A percentile compares a stretch with the other conserved stretches of the same genome.
Conservation (phyloP, 257 asterid genomes). For the Solanum peruvianum region DNA sequence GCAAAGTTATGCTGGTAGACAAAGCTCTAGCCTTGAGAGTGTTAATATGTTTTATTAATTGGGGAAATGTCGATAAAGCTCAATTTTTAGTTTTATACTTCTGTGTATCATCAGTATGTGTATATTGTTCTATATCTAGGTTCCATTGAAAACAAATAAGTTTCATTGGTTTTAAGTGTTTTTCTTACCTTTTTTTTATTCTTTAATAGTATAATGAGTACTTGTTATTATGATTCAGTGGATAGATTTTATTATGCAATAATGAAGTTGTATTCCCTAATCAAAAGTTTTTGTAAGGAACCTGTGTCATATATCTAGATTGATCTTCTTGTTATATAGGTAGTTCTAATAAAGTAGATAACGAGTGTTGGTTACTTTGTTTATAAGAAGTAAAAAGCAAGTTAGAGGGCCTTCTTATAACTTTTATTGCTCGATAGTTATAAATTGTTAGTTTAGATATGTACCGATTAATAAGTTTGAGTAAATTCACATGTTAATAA, state of each 20-base stretch:
- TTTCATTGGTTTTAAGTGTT: background rate
- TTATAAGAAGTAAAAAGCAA: background rate
- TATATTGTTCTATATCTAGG: background rate
- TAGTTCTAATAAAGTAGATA: background rate
- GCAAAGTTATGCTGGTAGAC: background rate
- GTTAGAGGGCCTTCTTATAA: background rate
- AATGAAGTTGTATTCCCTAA: background rate
- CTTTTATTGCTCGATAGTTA: background rate
- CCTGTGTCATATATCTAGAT: background rate
- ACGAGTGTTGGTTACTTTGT: background rate
- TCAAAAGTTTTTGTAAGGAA: background rate
- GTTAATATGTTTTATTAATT: background rate
- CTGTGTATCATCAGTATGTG: background rate
- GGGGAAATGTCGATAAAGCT: background rate
- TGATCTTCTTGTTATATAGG: background rate
- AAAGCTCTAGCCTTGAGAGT: background rate
- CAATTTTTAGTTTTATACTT: background rate
- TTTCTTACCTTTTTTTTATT: background rate
- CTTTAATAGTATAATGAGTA: background rate
- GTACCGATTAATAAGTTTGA: background rate
- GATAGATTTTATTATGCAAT: background rate
- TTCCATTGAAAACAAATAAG: background rate
- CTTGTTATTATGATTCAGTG: background rate
- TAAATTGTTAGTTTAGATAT: background rate
- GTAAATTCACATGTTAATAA: background rate